Percentiles rank a stretch among this genome's conserved stretches.
phyloP scores from a whole-genome alignment of 805 yeast genomes.

The Metschnikowia koreensis region DNA sequence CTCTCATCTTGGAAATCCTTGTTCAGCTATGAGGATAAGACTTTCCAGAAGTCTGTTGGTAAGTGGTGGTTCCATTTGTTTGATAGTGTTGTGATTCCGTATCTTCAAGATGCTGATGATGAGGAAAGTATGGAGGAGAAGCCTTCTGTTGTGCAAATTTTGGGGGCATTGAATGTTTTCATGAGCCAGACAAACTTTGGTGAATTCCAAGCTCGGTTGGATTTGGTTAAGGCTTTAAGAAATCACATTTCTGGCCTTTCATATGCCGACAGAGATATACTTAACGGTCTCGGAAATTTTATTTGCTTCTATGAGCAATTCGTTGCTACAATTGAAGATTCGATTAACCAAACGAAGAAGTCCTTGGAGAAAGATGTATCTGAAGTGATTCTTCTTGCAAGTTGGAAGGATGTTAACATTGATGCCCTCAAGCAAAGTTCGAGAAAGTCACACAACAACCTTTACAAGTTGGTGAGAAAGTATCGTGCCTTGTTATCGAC shows the following conservation, averaged over 20 bases:
- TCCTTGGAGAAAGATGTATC: conserved; percentile 72
- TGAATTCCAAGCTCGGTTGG: conserved; percentile 60
- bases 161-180: conserved; percentile 66
- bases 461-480: conserved; percentile 81
- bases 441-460: conserved; percentile 76
- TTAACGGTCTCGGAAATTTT: conserved; percentile 53
- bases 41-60: conserved; percentile 51
- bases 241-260: conserved; percentile 40
- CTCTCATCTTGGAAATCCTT: conserved; percentile 80
- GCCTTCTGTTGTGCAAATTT: conserved; percentile 27
- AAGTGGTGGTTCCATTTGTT: conserved; percentile 92
- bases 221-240: conserved; percentile 62
- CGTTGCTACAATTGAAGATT: conserved; percentile 43
- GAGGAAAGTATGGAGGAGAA: conserved; percentile 29
- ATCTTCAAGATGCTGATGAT: conserved; percentile 24
- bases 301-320: conserved; percentile 69
- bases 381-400: conserved; percentile 84
- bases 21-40: conserved; percentile 60
- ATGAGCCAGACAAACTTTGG: conserved; percentile 76
- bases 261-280: conserved; percentile 20
- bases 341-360: conserved; percentile 47
- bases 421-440: conserved; percentile 95
- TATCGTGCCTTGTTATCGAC: conserved; percentile 63
- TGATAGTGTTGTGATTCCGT: conserved; percentile 67
- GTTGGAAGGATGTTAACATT: conserved; percentile 95